Base-by-base conservation (phyloP, 2,329 filamentous ascomycete genomes). In the Neocatenulostroma microsporum region DNA sequence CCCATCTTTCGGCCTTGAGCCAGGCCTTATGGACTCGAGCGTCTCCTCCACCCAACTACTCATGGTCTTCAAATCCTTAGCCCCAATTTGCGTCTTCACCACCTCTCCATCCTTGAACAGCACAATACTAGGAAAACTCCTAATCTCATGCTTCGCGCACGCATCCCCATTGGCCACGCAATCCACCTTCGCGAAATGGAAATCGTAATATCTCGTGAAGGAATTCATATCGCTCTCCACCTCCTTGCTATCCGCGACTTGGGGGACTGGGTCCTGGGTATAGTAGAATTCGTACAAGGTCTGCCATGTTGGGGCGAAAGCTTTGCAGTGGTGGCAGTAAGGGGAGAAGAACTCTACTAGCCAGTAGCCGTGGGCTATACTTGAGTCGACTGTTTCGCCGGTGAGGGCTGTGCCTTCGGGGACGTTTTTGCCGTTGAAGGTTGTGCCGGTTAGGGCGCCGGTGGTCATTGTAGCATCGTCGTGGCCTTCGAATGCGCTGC, bases 221-320 rank as follows among this genome's bases (percentile, higher is more conserved):
- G 74, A 73, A 54, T 80, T 80, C 27, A 77, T 58, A 45, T 66
- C 74, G 49, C 61, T 67, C 51, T 64, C 64, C 19, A 61, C 56
- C 24, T 50, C 42, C 15, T 51, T 51, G 29, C 65, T 67, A 8
- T 66, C 62, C 15, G 71, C 62, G 32, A 69, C 63, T 34, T 68
- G 62, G 42, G 69, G 62, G 33, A 80, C 66, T 12, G 82, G 81
- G 52, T 86, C 80, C 24, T 85, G 91, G 24, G 88, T 95, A 66
- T 85, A 79, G 67, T 95, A 98, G 62, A 80, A 95, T 66, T 98
- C 91, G 70, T 96, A 94, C 11, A 89, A 63, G 4, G 88, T 95
- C 63, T 96, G 87, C 70, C 78, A 95, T 34, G 77, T 80, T 6
- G 91, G 91, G 35, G 84, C 86, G 54, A 86, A 84, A 33, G 73